phyloP scores from a whole-genome alignment of 2,329 filamentous ascomycete species.

The Alternaria incomplexa region DNA sequence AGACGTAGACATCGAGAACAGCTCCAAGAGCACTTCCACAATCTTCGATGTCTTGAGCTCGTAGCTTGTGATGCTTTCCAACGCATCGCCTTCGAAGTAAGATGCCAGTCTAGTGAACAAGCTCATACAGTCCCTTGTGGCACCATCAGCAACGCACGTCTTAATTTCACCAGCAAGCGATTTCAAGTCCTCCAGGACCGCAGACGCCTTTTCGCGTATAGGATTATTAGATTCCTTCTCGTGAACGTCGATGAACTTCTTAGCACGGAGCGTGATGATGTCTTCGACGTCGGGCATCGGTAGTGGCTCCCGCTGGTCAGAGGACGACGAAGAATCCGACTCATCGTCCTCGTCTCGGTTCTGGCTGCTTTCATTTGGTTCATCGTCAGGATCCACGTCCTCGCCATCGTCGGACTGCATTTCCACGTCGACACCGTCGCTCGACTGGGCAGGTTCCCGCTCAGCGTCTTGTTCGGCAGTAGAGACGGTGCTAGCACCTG shows the following conservation, averaged over 20 bases:
- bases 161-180: conserved; percentile 74
- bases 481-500: conserved; percentile 29
- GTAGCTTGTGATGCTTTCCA: conserved; percentile 94
- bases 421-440: conserved; percentile 60
- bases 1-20: conserved; percentile 74
- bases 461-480: conserved; percentile 44
- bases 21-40: conserved; percentile 79
- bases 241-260: conserved; percentile 82
- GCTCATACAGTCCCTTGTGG: conserved; percentile 59
- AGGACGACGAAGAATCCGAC: conserved; percentile 68
- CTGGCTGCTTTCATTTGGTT: conserved; percentile 64
- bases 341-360: conserved; percentile 67
- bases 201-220: conserved; percentile 78
- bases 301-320: conserved; percentile 30
- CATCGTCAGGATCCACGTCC: conserved; percentile 61
- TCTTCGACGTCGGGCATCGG: conserved; percentile 65
- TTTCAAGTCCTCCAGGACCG: conserved; percentile 76
- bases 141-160: conserved; percentile 65
- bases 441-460: conserved; percentile 59
- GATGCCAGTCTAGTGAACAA: conserved; percentile 78
- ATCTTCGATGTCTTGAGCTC: conserved; percentile 91
- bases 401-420: conserved; percentile 60
- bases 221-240: conserved; percentile 76
- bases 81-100: conserved; percentile 86
- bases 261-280: conserved; percentile 76